Evolutionary conservation across 164 flowering plant species (phyloP).

Genomic region (Macadamia integrifolia): DNA sequence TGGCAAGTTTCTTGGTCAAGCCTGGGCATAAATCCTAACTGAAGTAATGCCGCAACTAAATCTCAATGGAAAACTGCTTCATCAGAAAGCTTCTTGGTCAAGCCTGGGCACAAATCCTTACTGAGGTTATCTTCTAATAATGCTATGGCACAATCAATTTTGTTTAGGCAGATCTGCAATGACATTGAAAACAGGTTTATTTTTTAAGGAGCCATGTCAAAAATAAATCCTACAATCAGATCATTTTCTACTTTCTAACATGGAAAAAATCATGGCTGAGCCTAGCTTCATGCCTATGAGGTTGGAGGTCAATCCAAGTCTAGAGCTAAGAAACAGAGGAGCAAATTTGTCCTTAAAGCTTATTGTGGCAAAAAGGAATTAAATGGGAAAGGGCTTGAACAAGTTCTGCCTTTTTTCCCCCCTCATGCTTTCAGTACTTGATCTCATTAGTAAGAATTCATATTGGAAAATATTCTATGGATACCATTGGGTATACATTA

Average conservation of each 20-base stretch:
- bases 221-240: background rate
- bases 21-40: background rate
- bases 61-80: conserved; percentile 60
- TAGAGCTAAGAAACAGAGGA: background rate
- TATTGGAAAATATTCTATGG: too few relatives aligned
- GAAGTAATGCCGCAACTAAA: background rate
- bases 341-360: too few relatives aligned
- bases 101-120: conserved; percentile 36
- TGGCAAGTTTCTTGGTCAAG: too few relatives aligned
- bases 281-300: background rate
- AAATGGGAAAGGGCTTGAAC: too few relatives aligned
- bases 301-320: background rate
- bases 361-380: too few relatives aligned
- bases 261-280: background rate
- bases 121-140: conserved; percentile 43
- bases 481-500: too few relatives aligned
- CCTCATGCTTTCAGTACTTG: too few relatives aligned
- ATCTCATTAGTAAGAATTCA: too few relatives aligned
- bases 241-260: background rate
- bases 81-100: conserved; percentile 55
- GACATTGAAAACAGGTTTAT: background rate
- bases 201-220: background rate
- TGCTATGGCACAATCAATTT: conserved; percentile 43
- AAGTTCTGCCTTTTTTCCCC: too few relatives aligned
- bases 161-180: conserved; percentile 59